Evolutionary conservation across 2,329 filamentous ascomycete genomes (phyloP).

Genomic region (Xylariaceae sp.): DNA sequence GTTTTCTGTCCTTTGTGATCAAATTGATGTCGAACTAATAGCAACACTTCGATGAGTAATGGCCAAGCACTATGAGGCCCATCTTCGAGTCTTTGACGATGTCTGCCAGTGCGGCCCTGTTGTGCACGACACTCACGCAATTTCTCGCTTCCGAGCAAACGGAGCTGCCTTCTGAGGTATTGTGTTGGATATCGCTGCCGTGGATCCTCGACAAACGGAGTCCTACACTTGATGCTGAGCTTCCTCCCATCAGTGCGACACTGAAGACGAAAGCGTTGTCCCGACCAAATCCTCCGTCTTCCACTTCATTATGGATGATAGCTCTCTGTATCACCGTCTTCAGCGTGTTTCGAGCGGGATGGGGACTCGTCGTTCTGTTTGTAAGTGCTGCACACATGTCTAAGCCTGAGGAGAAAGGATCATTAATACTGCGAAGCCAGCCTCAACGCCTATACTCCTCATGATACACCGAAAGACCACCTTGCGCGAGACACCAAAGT

Average conservation of each 20-base stretch:
- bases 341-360: conserved; percentile 23
- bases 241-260: too few relatives aligned
- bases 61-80: too few relatives aligned
- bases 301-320: conserved; percentile 16
- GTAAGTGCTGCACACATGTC: conserved; percentile 8
- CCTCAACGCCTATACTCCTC: conserved; percentile 31
- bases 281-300: not conserved
- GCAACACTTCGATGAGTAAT: too few relatives aligned
- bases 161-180: conserved; percentile 32
- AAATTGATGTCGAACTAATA: too few relatives aligned
- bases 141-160: conserved; percentile 15
- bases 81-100: conserved; percentile 10
- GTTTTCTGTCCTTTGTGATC: too few relatives aligned
- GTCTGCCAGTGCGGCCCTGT: conserved; percentile 21
- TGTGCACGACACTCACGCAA: conserved; percentile 24
- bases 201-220: conserved; percentile 22
- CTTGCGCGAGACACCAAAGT: conserved; percentile 9
- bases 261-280: too few relatives aligned
- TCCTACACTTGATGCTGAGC: not conserved
- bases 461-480: conserved; percentile 21
- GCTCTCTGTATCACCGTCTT: conserved; percentile 16
- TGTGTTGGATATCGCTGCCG: conserved; percentile 32
- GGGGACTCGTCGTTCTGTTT: conserved; percentile 12
- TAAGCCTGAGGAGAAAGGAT: not conserved
- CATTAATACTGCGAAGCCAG: conserved; percentile 24